Evolutionary conservation across 2,329 filamentous ascomycete genomes (phyloP).

Genomic region (Phialophora tarda): DNA sequence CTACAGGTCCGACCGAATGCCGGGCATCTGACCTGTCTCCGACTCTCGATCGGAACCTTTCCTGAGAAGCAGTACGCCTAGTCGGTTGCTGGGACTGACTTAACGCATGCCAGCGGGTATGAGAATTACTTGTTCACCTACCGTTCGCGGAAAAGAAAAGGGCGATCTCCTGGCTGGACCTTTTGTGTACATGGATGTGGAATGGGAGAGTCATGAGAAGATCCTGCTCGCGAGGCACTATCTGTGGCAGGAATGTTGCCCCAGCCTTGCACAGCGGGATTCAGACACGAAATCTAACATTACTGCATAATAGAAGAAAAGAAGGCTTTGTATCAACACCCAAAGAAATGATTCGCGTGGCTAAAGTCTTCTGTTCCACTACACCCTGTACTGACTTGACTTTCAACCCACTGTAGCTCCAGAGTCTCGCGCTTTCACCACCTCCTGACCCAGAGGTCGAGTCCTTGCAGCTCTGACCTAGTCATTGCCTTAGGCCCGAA

Average conservation of each 20-base stretch:
- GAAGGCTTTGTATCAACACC: constrained; percentile 33
- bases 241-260: constrained; percentile 3
- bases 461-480: background rate
- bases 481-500: background rate
- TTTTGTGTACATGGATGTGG: constrained; percentile 17
- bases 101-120: background rate
- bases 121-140: constrained; percentile 1
- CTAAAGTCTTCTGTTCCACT: background rate
- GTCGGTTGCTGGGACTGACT: background rate
- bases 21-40: background rate
- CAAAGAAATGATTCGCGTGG: background rate
- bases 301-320: constrained; percentile 33
- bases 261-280: background rate
- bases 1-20: background rate
- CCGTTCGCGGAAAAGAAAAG: constrained; percentile 6
- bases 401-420: background rate
- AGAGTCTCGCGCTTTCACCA: background rate
- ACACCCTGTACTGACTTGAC: background rate
- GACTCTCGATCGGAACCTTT: background rate
- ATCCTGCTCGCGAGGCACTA: background rate
- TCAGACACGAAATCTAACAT: constrained; percentile 25
- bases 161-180: background rate
- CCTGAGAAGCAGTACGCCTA: background rate
- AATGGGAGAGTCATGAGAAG: constrained; percentile 8
- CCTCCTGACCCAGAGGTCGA: background rate